phyloP scores from a whole-genome alignment of 2,329 filamentous ascomycete genomes.

The Fusarium ramigenum region DNA sequence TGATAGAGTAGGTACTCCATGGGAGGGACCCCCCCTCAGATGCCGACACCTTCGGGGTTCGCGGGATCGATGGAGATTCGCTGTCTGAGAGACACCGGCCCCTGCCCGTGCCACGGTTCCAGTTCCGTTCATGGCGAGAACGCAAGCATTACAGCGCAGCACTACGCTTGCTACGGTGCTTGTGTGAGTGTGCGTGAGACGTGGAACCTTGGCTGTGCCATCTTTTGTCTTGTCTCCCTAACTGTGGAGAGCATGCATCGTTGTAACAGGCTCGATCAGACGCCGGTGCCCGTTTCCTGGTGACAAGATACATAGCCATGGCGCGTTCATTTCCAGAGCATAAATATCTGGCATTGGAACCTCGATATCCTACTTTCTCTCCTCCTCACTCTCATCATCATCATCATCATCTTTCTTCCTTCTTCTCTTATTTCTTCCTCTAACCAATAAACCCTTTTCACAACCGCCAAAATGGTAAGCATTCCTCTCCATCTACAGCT shows the following conservation, averaged over 20 bases:
- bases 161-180: neutral
- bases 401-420: conserved; percentile 30
- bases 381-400: conserved; percentile 34
- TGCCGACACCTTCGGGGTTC: conserved; percentile 42
- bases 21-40: conserved; percentile 14
- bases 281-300: conserved; percentile 21
- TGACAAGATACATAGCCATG: conserved; percentile 20
- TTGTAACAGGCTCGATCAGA: conserved; percentile 26
- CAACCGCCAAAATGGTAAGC: conserved; percentile 45
- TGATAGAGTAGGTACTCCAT: neutral
- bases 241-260: conserved; percentile 5
- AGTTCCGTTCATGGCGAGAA: conserved; percentile 27
- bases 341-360: conserved; percentile 41
- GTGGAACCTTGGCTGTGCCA: conserved; percentile 34
- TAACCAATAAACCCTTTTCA: conserved; percentile 22
- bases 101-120: conserved; percentile 29
- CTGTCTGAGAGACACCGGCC: conserved; percentile 21
- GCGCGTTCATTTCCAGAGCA: conserved; percentile 30
- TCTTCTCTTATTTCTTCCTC: conserved; percentile 26
- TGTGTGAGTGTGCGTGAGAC: conserved; percentile 24
- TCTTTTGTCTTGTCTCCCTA: neutral
- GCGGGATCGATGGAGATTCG: conserved; percentile 42
- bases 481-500: neutral
- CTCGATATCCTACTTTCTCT: conserved; percentile 21
- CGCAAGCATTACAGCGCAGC: conserved; percentile 14